Percentiles rank a stretch among this genome's conserved stretches.
Conservation (phyloP, 495 filamentous ascomycete species). For the Zalerion maritima region DNA sequence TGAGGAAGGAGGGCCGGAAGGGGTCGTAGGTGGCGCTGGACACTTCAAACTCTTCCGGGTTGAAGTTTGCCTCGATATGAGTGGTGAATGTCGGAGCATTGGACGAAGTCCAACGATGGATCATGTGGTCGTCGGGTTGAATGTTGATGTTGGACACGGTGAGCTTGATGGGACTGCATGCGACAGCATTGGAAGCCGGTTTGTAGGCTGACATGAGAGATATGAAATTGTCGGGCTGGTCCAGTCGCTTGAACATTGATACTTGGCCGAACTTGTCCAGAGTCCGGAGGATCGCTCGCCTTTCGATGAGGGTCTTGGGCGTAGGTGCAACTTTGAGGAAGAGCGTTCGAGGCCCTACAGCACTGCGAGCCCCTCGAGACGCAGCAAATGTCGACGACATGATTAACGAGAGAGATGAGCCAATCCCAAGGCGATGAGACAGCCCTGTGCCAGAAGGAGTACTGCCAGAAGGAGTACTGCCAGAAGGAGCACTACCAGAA, state of each 20-base stretch:
- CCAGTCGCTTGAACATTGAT: constrained; percentile 56
- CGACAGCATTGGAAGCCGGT: not conserved
- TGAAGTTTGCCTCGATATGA: not conserved
- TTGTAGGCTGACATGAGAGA: not conserved
- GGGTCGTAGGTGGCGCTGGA: not conserved
- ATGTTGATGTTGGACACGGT: too few species aligned
- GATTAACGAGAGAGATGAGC: too few species aligned
- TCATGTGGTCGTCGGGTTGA: not conserved
- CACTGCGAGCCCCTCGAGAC: not conserved
- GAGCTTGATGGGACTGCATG: constrained; percentile 2
- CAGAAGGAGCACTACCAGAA: too few species aligned
- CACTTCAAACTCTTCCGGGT: not conserved
- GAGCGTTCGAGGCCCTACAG: constrained; percentile 25
- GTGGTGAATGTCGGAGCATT: constrained; percentile 5
- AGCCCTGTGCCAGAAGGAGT: too few species aligned
- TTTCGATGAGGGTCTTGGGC: constrained; percentile 51
- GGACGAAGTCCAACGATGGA: constrained; percentile 4
- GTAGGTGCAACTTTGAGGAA: constrained; percentile 51
- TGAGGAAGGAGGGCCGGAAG: constrained; percentile 16
- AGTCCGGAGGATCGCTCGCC: constrained; percentile 52
- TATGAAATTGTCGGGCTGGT: too few species aligned
- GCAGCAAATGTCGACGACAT: not conserved
- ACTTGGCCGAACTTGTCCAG: constrained; percentile 67
- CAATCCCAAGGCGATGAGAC: too few species aligned
- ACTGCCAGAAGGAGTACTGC: too few species aligned